Conservation (phyloP, 805 yeast species). For the Saccharomycopsis schoenii region DNA sequence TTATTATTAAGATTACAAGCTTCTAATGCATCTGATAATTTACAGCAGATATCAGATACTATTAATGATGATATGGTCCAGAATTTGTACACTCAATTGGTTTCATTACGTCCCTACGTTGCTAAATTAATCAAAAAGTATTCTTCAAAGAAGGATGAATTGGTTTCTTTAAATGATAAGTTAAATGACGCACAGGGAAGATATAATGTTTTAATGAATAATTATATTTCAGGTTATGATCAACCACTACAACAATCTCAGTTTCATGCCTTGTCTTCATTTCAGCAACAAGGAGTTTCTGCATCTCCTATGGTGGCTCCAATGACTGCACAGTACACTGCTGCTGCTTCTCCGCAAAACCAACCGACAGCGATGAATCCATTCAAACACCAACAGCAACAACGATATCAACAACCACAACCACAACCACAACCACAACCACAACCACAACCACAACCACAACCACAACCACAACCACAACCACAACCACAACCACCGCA, state of each 20-base stretch:
- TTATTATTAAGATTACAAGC: conserved; percentile 42
- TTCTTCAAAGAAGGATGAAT: conserved; percentile 66
- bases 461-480: too few species aligned
- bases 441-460: neutral
- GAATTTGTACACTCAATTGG: conserved; percentile 57
- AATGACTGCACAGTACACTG: neutral
- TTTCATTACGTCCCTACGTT: conserved; percentile 64
- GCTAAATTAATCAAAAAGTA: conserved; percentile 71
- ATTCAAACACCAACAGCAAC: neutral
- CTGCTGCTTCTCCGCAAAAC: neutral
- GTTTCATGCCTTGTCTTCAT: conserved; percentile 30
- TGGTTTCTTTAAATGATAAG: conserved; percentile 59
- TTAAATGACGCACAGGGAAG: conserved; percentile 56
- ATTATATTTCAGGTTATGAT: conserved; percentile 25
- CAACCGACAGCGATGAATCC: neutral
- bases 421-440: neutral
- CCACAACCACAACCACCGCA: too few species aligned
- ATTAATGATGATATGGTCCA: conserved; percentile 60
- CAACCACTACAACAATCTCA: conserved; percentile 21
- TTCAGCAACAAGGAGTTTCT: conserved; percentile 6
- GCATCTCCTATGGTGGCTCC: neutral
- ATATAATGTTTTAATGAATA: conserved; percentile 63
- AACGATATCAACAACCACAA: too few species aligned
- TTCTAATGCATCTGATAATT: conserved; percentile 25
- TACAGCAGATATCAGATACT: conserved; percentile 23